Evolutionary conservation across 805 yeast genomes (phyloP).

Genomic region (Metschnikowia proteae): DNA sequence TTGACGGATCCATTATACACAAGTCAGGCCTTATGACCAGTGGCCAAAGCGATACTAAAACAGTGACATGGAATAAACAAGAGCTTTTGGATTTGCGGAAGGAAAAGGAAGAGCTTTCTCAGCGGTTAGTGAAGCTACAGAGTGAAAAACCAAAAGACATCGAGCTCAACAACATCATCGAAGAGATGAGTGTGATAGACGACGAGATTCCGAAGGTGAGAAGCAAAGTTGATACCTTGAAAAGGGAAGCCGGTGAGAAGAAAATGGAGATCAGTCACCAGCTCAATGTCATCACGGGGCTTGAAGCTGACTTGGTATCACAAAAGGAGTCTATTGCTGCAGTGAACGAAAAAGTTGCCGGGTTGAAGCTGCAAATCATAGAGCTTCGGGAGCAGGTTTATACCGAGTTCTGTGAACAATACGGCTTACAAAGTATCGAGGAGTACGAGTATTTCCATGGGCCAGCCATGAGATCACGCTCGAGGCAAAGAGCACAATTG

Average conservation of each 20-base stretch:
- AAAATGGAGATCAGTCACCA: slow-evolving; percentile 40
- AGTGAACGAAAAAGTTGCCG: slow-evolving; percentile 18
- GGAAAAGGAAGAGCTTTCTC: slow-evolving; percentile 48
- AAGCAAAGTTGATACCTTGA: slow-evolving; percentile 41
- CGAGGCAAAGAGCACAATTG: slow-evolving; percentile 59
- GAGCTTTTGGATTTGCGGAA: slow-evolving; percentile 53
- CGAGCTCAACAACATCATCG: slow-evolving; percentile 52
- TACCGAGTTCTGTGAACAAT: slow-evolving; percentile 48
- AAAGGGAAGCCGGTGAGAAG: slow-evolving; percentile 44
- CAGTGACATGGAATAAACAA: slow-evolving; percentile 71
- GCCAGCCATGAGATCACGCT: slow-evolving; percentile 47
- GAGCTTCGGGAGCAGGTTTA: slow-evolving; percentile 35
- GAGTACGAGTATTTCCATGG: slow-evolving; percentile 75
- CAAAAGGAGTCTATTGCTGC: slow-evolving; percentile 14
- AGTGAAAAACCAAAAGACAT: slow-evolving; percentile 51
- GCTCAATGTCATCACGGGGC: slow-evolving; percentile 20
- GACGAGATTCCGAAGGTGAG: slow-evolving; percentile 43
- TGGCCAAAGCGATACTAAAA: slow-evolving; percentile 50
- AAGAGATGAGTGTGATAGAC: slow-evolving; percentile 46
- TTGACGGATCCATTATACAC: slow-evolving; percentile 82
- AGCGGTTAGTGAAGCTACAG: slow-evolving; percentile 47
- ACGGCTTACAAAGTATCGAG: slow-evolving; percentile 52
- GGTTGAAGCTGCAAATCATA: slow-evolving; percentile 15
- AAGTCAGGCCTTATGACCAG: slow-evolving; percentile 92
- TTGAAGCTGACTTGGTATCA: slow-evolving; percentile 8